phyloP scores from a whole-genome alignment of 306 rosid species.

The Cyclanthera cordifolia region DNA sequence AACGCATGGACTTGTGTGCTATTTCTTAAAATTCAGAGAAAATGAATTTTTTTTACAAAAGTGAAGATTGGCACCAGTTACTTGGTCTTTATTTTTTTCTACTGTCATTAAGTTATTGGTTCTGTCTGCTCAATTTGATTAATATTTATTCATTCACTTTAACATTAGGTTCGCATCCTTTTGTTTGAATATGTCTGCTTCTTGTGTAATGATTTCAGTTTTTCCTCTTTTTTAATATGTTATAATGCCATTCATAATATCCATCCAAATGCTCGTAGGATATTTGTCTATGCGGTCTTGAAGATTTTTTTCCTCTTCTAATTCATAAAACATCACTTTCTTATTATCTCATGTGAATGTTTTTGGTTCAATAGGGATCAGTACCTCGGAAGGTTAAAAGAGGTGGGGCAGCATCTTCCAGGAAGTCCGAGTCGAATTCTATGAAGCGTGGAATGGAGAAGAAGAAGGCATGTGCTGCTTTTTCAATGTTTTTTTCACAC shows the following conservation, averaged over 20 bases:
- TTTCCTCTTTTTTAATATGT: neutral
- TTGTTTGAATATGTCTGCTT: neutral
- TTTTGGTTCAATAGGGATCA: conserved; percentile 43
- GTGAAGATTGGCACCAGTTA: neutral
- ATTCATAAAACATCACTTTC: neutral
- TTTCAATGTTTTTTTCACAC: neutral
- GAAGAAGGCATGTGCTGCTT: conserved; percentile 47
- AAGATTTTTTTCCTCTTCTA: neutral
- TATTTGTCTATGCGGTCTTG: neutral
- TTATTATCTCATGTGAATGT: neutral
- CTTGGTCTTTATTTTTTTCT: too few relatives aligned
- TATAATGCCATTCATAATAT: neutral
- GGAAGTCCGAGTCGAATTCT: conserved; percentile 38
- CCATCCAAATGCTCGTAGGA: neutral
- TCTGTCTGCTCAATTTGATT: neutral
- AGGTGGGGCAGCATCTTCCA: conserved; percentile 40
- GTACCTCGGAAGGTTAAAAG: conserved; percentile 53
- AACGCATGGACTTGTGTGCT: neutral
- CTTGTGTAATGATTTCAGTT: neutral
- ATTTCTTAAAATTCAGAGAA: neutral
- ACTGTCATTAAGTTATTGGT: neutral
- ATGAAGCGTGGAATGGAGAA: conserved; percentile 60
- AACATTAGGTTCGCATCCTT: neutral
- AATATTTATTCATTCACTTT: neutral
- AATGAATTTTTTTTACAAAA: neutral